Base-by-base conservation (phyloP, 1,139 yeast species). In the Saccharomyces pastorianus region DNA sequence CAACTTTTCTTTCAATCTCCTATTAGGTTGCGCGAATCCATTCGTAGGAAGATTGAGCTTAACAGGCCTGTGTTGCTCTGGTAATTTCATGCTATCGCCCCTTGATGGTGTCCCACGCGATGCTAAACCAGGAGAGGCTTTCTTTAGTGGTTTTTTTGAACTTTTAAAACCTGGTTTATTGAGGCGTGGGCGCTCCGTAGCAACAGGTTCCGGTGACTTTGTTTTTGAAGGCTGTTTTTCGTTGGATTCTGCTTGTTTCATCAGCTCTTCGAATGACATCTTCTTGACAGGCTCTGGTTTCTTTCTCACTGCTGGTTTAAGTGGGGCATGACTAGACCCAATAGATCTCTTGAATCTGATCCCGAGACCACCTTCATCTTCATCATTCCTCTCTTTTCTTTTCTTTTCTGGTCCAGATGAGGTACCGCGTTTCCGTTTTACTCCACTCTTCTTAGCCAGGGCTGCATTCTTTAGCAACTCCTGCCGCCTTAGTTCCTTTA, bases 221-320 rank as follows among this genome's bases (percentile, higher is more conserved):
- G 28, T 25, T 27, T 25, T 32, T 27, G 41, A 9, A 5, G 46
- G 29, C 4, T 48, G 41, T 29, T 55, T 56, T 13, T 71, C 83
- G 9, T 82, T 78, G 29, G 72, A 71, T n/a, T 82, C 81, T 0
- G 93, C 93, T 63, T 82, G 81, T 59, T 80, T 81, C 88, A 85
- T 84, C 57, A 86, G 72, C 55, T 85, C 88, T 50, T 78, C 79
- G 63, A 84, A 86, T 11, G 83, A 76, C 66, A 84, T 68, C 62
- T 83, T 84, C 61, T 82, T 79, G 0, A 64, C 53, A 2, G 70
- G 64, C 8, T 59, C 61, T 20, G 58, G 50, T 49, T 55, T 67
- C 29, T 63, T 62, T 27, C 63, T 62, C 9, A 55, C 54, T 13
- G 34, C 34, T 31, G 34, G 34, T 31, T 1, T 31, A 31, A 31